phyloP scores from a whole-genome alignment of 441 rosid genomes.

The Pelargonium australe region DNA sequence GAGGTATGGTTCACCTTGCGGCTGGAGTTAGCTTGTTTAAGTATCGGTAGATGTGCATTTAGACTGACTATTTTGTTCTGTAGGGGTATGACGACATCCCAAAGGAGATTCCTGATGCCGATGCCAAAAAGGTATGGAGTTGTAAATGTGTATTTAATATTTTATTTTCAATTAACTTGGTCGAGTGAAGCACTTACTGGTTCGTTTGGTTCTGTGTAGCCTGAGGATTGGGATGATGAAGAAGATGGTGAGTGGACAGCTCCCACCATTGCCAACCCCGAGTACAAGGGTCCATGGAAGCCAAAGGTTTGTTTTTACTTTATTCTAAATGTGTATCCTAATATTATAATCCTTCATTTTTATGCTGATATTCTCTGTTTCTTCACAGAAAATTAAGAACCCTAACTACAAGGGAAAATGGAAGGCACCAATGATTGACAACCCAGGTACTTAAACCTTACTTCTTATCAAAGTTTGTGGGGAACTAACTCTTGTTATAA shows the following conservation, averaged over 20 bases:
- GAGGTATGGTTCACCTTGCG: slow-evolving; percentile 34
- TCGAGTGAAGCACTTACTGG: slow-evolving; percentile 8
- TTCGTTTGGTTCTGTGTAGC: slow-evolving; percentile 34
- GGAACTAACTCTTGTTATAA: too few species aligned
- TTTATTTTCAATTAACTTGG: neutral
- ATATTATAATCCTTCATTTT: neutral
- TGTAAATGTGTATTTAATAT: neutral
- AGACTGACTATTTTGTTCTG: neutral
- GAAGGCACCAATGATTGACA: slow-evolving; percentile 92
- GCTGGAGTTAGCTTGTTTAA: neutral
- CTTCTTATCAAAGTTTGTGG: neutral
- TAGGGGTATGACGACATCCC: slow-evolving; percentile 93
- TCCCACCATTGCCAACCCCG: slow-evolving; percentile 80
- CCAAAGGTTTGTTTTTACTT: slow-evolving; percentile 56
- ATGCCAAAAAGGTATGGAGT: slow-evolving; percentile 66
- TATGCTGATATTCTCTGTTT: neutral
- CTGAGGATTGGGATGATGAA: slow-evolving; percentile 96
- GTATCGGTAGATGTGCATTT: neutral
- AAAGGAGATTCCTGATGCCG: slow-evolving; percentile 76
- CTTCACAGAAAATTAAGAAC: slow-evolving; percentile 82
- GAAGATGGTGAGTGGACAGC: slow-evolving; percentile 95
- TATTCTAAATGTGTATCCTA: neutral
- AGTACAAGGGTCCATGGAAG: slow-evolving; percentile 89
- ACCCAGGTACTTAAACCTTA: slow-evolving; percentile 52
- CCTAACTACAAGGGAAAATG: slow-evolving; percentile 92